Evolutionary conservation across 2,329 filamentous ascomycete genomes (phyloP), one percentile per base, ranked within the genome.

Genomic region (Eutypella sp.): DNA sequence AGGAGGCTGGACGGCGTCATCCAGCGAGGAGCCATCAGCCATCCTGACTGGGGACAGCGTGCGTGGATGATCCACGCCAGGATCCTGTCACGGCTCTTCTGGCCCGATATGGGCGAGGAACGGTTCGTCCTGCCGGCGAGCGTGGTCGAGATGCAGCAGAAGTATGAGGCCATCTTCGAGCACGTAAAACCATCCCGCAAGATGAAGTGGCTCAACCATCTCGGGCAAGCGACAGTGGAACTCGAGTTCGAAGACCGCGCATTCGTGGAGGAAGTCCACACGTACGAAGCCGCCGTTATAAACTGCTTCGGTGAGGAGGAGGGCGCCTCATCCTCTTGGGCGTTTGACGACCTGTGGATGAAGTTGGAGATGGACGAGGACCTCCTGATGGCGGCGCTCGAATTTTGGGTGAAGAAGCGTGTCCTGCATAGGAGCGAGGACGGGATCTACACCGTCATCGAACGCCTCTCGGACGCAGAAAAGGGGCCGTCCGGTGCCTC

Each of bases 61-160:
- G 62, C 64, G 27, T 67, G 63, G 46, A 63, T 67, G 29, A 63
- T 81, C 88, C 85, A 91, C 57, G 82, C 89, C 24, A 91, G 93
- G 62, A 92, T 97, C 42, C 73, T 97, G 5, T 96, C 91, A 1
- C 82, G 90, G 19, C 82, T 96, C 50, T 99, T 95, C 72, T 99
- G 93, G 93, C 93, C 93, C 0, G 78, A 83, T 9, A 73, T 96
- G 19, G 80, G 87, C 41, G 78, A 83, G 49, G 85, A 89, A 46
- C 72, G 74, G 3, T 90, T 90, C 61, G 63, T 69, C 19, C 71
- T 90, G 3, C 88, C 88, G 1, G 48, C 65, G 0, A 70, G 73
- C 2, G 77, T 89, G 38, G 61, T 64, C 2, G 66, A 75, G 4
- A 69, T 87, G 24, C 88, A 95, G 62, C 69, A 77, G 41, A 74